phyloP scores from a whole-genome alignment of 1,284 basidiomycete species.

The Xerocomus nothofagi region DNA sequence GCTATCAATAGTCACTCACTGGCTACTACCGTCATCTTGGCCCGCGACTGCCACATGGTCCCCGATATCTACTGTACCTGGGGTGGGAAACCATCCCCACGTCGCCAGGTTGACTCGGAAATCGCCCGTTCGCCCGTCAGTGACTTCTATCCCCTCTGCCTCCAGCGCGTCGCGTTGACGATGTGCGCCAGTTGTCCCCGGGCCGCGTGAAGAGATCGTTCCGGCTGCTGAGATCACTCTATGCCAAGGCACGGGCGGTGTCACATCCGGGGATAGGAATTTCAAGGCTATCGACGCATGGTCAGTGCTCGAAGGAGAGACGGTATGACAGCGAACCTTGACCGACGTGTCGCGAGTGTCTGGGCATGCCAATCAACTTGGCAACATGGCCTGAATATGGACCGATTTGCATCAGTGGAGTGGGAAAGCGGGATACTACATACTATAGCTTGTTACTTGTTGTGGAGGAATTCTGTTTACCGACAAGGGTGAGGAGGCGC shows the following conservation, averaged over 20 bases:
- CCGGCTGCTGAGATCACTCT: slow-evolving; percentile 68
- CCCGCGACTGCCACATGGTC: background rate
- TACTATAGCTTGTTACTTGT: slow-evolving; percentile 71
- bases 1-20: background rate
- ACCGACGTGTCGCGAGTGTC: slow-evolving; percentile 81
- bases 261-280: slow-evolving; percentile 55
- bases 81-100: slow-evolving; percentile 64
- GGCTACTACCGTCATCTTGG: background rate
- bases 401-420: background rate
- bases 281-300: slow-evolving; percentile 58
- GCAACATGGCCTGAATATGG: slow-evolving; percentile 69
- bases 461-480: slow-evolving; percentile 52
- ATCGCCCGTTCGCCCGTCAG: slow-evolving; percentile 43
- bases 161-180: slow-evolving; percentile 58
- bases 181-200: slow-evolving; percentile 62
- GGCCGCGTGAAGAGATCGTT: slow-evolving; percentile 78
- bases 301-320: background rate
- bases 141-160: slow-evolving; percentile 61
- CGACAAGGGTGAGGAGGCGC: slow-evolving; percentile 4
- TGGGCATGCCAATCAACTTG: slow-evolving; percentile 80
- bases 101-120: slow-evolving; percentile 48
- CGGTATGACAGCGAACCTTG: slow-evolving; percentile 55
- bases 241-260: slow-evolving; percentile 75
- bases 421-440: slow-evolving; percentile 11
- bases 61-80: slow-evolving; percentile 29